These are phyloP conservation scores for Dittrichia graveolens DNA, from an alignment of 129 eudicot genomes.

Conservation along the genomic window DNA sequence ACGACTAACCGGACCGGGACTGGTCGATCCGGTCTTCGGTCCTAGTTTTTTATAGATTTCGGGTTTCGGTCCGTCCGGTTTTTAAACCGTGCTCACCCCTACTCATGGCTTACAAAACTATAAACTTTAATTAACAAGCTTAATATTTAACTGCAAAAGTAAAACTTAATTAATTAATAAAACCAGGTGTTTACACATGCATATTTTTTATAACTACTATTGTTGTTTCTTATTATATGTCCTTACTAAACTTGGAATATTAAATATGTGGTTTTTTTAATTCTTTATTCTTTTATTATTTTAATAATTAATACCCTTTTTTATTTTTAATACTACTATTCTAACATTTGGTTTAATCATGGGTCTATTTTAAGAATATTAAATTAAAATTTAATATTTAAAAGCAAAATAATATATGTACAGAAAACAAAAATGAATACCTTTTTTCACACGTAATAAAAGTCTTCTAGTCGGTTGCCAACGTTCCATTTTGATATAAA, in stretches of 20 bases:
- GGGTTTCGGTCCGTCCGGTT: no score
- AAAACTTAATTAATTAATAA: not conserved
- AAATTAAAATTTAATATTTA: not conserved
- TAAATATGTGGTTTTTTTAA: not conserved
- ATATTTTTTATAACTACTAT: not conserved
- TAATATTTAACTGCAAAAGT: not conserved
- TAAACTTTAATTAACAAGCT: not conserved
- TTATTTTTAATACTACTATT: not conserved
- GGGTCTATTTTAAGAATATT: not conserved
- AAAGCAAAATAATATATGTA: not conserved
- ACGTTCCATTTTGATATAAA: conserved; percentile 1
- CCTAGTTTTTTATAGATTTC: no score
- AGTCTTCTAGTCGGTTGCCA: conserved; percentile 28
- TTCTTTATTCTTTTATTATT: conserved; percentile 1
- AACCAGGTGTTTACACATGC: not conserved
- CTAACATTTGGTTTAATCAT: not conserved
- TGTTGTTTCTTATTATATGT: conserved; percentile 5
- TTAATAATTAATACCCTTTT: conserved; percentile 7
- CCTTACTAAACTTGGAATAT: conserved; percentile 7
- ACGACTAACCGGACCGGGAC: no score
- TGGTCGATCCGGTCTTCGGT: no score
- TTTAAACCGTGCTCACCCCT: no score
- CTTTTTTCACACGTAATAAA: conserved; percentile 14
- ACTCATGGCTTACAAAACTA: not conserved
- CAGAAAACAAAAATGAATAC: not conserved